Evolutionary conservation across 257 asterid species (phyloP), one percentile per base, ranked within the genome.

Genomic region (Penstemon newberryi): DNA sequence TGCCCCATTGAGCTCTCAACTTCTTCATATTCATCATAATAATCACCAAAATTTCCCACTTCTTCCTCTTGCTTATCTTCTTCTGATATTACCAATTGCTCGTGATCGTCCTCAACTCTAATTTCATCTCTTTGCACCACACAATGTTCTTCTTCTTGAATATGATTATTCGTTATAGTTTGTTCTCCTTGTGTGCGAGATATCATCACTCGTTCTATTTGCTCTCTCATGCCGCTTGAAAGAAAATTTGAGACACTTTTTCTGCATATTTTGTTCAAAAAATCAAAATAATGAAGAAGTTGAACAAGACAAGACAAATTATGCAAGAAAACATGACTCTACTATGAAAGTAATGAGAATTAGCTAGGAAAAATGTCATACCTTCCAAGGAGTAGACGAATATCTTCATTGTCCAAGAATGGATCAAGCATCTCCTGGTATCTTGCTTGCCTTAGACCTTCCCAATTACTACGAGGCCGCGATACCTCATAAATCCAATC

Each of bases 381-480:
- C 98, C 98, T 92, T 75, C 81, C 71, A 49, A 92, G 97, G 51
- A 92, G 95, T 13, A 54, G 41, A 25, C 92, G 88, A 7, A 89
- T 86, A 42, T 92, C 98, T 64, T 88, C 78, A 15, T 92, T 92
- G 47, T 84, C 84, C 45, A 42, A 11, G 87, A 76, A 92, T 52
- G 91, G 96, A 79, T 89, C 91, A 33, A 86, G 96, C 98, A 92
- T 92, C 81, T 92, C 98, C 69, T 82, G 90, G 69, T 92, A 89
- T 73, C 98, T 89, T 70, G 70, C 95, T 80, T 86, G 88, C 67
- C 98, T 89, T 56, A 92, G 91, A 77, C 49, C 85, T 76, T 92
- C 96, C 98, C 98, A 92, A 57, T 87, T 84, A 47, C 96, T 80
- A 8, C 95, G 91, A 10, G 98, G 98, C 53, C 98, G 95, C 37